Evolutionary conservation across 1,284 basidiomycete genomes (phyloP), one percentile per base, ranked within the genome.

Genomic region (Spongiforma sp.): DNA sequence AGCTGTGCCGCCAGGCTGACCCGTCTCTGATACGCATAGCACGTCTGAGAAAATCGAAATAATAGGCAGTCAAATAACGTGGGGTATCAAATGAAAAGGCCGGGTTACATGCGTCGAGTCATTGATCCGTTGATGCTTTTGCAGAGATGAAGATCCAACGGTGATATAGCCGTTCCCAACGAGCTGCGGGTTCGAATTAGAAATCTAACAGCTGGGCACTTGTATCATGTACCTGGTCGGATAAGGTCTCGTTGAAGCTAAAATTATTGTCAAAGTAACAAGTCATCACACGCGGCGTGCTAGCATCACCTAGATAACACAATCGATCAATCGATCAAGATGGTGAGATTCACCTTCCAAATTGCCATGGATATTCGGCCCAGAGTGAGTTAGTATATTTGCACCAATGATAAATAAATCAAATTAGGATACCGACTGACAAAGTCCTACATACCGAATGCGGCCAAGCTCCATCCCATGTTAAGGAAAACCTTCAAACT

Each of bases 161-260:
- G 71, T 73, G 48, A 73, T 57, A 41, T 57, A 30, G 1, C 71
- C 72, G 15, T 34, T 14, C 9, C 71, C 73, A 3, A 72, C 60
- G 6, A 74, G 66, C 73, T 75, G 17, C 24, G 19, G 34, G 59
- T n/a, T n/a, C 28, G 8, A 21, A 30, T 65, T 4, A 68, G 39
- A 21, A 46, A 57, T 43, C 15, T 34, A 30, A 3, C 21, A 15
- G 10, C 12, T 43, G 41, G 19, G 14, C 41, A 21, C n/a, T 12
- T 19, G 26, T 26, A 28, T 9, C 15, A 17, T 66, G 5, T 54
- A 65, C 75, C 57, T 64, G 58, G n/a, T 73, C 53, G 28, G 77
- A 74, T 60, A 74, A 39, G 10, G 75, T 77, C 54, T 75, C 72
- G 4, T 74, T 77, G 61, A 75, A 77, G 15, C 48, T 66, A 32